Evolutionary conservation across 2,329 filamentous ascomycete genomes (phyloP), one percentile per base, ranked within the genome.

Genomic region (Cadophora luteo-olivacea): DNA sequence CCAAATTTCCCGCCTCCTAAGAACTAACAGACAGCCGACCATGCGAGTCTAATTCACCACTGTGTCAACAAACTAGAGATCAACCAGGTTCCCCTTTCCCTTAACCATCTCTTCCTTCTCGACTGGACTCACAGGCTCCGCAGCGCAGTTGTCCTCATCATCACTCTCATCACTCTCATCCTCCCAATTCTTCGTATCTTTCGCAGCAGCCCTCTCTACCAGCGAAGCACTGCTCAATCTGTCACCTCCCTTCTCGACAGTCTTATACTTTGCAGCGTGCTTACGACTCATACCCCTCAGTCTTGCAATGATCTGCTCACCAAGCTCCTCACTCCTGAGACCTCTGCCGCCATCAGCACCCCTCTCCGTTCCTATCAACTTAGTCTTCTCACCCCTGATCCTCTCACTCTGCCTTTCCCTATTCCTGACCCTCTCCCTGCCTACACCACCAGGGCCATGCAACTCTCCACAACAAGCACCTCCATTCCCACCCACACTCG

Each of bases 131-230:
- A 48, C 29, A 45, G 49, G 38, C 55, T 65, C 68, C 12, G 49
- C 61, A 12, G 52, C 57, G 16, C 25, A 24, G 12, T 51, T 55
- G 64, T 65, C 68, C 57, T 24, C 41, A 19, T 41, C 60, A 51
- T 69, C 69, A 62, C 66, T 70, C 67, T 41, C 60, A 51, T 69
- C 69, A 62, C 66, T 70, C 67, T 74, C 74, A 51, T 76, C 75
- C 63, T 75, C 75, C 75, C 75, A 77, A 51, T 48, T 65, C 68
- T 65, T 71, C 32, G 68, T 70, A 61, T 68, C 68, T 62, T 66
- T 72, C 19, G 36, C 67, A 7, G 48, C 66, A 38, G 70, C 69
- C 45, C 69, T 68, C 58, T 76, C 73, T 58, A 75, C 65, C 48
- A 70, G 55, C 2, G 52, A 67, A 41, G 48, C 69, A 24, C 55